Evolutionary conservation across 1,284 basidiomycete species (phyloP).

Genomic region (Sanghuangporus baumii): DNA sequence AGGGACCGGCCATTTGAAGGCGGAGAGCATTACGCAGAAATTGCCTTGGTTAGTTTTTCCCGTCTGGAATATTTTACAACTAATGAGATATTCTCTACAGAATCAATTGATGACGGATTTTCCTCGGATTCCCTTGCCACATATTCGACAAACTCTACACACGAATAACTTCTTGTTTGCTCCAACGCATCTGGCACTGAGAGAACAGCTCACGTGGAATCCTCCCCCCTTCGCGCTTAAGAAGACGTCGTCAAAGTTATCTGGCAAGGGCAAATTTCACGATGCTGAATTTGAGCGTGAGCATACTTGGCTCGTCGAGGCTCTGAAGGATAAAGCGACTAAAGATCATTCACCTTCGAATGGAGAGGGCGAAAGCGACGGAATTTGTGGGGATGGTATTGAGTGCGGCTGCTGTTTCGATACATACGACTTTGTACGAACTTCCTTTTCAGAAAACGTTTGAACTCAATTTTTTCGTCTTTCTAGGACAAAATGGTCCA

Average conservation of each 20-base stretch:
- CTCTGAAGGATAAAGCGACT: slow-evolving; percentile 29
- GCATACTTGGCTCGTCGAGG: slow-evolving; percentile 37
- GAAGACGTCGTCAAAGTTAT: slow-evolving; percentile 28
- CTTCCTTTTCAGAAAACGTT: neutral
- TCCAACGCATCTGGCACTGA: slow-evolving; percentile 47
- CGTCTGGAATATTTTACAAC: neutral
- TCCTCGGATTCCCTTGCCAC: slow-evolving; percentile 46
- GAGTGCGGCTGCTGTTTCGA: slow-evolving; percentile 85
- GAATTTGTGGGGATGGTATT: slow-evolving; percentile 48
- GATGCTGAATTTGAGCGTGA: slow-evolving; percentile 36
- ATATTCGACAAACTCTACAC: slow-evolving; percentile 39
- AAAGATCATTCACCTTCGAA: slow-evolving; percentile 22
- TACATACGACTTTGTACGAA: slow-evolving; percentile 61
- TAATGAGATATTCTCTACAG: slow-evolving; percentile 27
- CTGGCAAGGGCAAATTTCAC: slow-evolving; percentile 36
- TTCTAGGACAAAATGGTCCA: slow-evolving; percentile 74
- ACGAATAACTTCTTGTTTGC: slow-evolving; percentile 47
- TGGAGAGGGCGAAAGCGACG: slow-evolving; percentile 25
- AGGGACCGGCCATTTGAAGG: slow-evolving; percentile 36
- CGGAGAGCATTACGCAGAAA: slow-evolving; percentile 39
- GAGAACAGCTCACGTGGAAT: slow-evolving; percentile 29
- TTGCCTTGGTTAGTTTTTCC: slow-evolving; percentile 41
- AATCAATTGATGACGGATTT: slow-evolving; percentile 51
- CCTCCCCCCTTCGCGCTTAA: slow-evolving; percentile 38
- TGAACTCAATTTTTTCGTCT: slow-evolving; percentile 9